Conservation (phyloP, 1,284 basidiomycete genomes). For the Melampsora occidentalis region DNA sequence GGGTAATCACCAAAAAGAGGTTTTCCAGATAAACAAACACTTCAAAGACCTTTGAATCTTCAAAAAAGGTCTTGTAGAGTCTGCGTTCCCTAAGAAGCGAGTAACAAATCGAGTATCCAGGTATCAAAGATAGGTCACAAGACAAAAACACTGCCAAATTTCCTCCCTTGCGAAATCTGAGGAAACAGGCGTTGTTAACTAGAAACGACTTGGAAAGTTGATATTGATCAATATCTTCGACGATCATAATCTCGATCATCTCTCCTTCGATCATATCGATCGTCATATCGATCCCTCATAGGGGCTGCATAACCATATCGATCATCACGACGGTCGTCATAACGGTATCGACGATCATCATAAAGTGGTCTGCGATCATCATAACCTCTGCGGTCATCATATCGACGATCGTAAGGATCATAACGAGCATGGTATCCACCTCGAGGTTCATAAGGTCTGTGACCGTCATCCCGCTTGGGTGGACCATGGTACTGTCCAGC, state of each 20-base stretch:
- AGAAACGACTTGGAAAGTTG: too few relatives aligned
- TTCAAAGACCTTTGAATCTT: too few relatives aligned
- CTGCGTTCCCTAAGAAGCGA: too few relatives aligned
- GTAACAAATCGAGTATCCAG: too few relatives aligned
- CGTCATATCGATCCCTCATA: conserved; percentile 43
- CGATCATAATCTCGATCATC: conserved; percentile 41
- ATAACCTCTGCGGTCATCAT: conserved; percentile 45
- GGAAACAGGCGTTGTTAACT: too few relatives aligned
- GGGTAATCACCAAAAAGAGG: too few relatives aligned
- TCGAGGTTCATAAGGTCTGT: conserved; percentile 70
- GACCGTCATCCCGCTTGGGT: conserved; percentile 59
- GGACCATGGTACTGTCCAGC: conserved; percentile 47
- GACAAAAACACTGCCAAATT: too few relatives aligned
- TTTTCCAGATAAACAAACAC: too few relatives aligned
- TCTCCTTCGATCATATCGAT: conserved; percentile 38
- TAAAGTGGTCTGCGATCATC: conserved; percentile 17
- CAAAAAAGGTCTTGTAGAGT: too few relatives aligned
- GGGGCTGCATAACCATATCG: conserved; percentile 46
- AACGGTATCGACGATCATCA: conserved; percentile 37
- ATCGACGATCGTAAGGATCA: conserved; percentile 46
- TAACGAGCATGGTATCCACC: conserved; percentile 40
- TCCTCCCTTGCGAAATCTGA: too few relatives aligned
- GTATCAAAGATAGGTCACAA: too few relatives aligned
- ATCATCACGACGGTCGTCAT: conserved; percentile 48
- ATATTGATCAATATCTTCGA: conserved; percentile 25